Evolutionary conservation across 2,329 filamentous ascomycete genomes (phyloP).

Genomic region (Sclerotinia sclerotiorum): DNA sequence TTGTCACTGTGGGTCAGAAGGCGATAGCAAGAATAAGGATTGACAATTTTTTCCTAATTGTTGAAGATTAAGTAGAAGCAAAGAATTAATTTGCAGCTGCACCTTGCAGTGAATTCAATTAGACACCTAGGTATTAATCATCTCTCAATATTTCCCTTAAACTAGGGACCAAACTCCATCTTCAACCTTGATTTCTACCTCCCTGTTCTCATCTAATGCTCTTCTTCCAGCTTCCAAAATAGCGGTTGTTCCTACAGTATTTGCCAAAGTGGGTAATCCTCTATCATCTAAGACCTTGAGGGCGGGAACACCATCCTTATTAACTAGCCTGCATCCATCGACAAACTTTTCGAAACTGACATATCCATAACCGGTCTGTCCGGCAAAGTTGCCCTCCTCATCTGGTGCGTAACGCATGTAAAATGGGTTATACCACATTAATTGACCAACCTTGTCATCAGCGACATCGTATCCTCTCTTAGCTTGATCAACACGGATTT

Average conservation of each 20-base stretch:
- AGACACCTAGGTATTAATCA: not conserved
- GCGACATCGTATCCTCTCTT: conserved; percentile 94
- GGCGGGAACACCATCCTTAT: conserved; percentile 72
- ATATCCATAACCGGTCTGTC: conserved; percentile 90
- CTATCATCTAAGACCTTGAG: conserved; percentile 77
- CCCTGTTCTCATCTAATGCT: conserved; percentile 78
- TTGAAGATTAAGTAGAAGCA: not conserved
- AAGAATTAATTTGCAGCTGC: not conserved
- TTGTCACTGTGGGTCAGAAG: not conserved
- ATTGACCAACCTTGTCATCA: conserved; percentile 67
- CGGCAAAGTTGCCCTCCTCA: conserved; percentile 90
- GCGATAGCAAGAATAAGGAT: not conserved
- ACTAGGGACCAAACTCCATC: conserved; percentile 67
- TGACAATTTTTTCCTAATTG: not conserved
- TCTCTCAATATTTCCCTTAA: conserved; percentile 23
- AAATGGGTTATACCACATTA: conserved; percentile 91
- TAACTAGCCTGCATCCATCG: conserved; percentile 73
- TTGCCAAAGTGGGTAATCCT: conserved; percentile 79
- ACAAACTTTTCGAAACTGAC: conserved; percentile 96
- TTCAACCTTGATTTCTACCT: conserved; percentile 70
- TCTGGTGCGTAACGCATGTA: conserved; percentile 95
- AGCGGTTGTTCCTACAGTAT: conserved; percentile 88
- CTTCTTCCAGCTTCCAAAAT: conserved; percentile 84
- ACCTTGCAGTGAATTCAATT: not conserved
- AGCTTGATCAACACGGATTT: conserved; percentile 88